Evolutionary conservation across 1,284 basidiomycete genomes (phyloP), one percentile per base, ranked within the genome.

Genomic region (Trichosporon faecale): DNA sequence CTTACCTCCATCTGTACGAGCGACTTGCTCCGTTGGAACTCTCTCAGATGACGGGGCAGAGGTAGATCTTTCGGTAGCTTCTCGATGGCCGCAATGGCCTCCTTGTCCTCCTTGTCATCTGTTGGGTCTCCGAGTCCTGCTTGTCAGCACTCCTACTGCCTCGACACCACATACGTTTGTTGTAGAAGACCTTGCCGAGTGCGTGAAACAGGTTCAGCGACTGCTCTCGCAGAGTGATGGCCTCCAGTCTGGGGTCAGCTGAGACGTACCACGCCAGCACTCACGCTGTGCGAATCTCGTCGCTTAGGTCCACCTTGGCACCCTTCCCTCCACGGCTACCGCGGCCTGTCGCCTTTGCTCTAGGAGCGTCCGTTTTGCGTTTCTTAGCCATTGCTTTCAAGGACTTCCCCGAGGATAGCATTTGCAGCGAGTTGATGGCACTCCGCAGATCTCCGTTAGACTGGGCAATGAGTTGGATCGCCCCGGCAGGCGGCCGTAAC

Each of bases 121-220:
- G 68, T 57, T 0, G 82, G 79, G 72, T 83, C 82, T 33, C 71
- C 77, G 5, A 82, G 72, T 0, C 82, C 81, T 83, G 23, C 18
- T 18, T 3, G 21, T 70, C 66, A 72, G 65, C 46, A 29, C 12
- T 11, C 29, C 31, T n/a, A 3, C 49, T 7, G 35, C 21, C 31
- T 27, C 7, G 3, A 18, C 6, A 18, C 4, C n/a, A 84, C 88
- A 70, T 70, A 93, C 96, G 89, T 83, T 98, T 99, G 82, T 97
- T 98, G 82, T 96, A 99, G 65, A 99, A 83, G 2, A 98, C 88
- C 83, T 93, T 96, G 6, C 96, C 97, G 44, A 99, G 85, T 7
- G 98, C 85, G 84, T 98, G 97, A 78, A 98, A 99, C 49, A 99
- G 85, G 2, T 89, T 90, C 9, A 99, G 85, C 68, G 90, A 91